phyloP scores from a whole-genome alignment of 2,329 filamentous ascomycete genomes.

The Cladosporium velox region DNA sequence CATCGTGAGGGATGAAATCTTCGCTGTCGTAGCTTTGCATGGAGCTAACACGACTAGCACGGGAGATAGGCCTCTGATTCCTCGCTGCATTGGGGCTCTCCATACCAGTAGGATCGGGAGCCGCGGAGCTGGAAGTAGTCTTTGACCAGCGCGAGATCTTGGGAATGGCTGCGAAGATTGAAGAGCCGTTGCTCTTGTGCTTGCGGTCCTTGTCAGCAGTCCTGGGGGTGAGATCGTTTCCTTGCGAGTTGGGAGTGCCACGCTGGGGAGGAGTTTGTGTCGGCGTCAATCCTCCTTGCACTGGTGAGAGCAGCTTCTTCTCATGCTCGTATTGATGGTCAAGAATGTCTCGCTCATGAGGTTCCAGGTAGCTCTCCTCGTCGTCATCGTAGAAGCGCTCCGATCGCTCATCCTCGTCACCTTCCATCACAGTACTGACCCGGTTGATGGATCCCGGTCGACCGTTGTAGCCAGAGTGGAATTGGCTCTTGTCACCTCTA shows the following conservation, averaged over 20 bases:
- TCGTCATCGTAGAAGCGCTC: slow-evolving; percentile 38
- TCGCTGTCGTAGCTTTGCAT: slow-evolving; percentile 57
- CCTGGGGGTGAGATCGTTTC: slow-evolving; percentile 76
- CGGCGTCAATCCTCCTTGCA: slow-evolving; percentile 40
- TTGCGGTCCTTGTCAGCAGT: slow-evolving; percentile 74
- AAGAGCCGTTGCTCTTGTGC: slow-evolving; percentile 82
- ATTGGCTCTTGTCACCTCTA: slow-evolving; percentile 37
- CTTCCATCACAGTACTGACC: slow-evolving; percentile 86
- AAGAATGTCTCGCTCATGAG: slow-evolving; percentile 47
- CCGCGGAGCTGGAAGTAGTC: slow-evolving; percentile 86
- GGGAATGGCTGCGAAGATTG: slow-evolving; percentile 64
- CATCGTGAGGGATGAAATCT: slow-evolving; percentile 58
- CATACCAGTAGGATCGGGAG: slow-evolving; percentile 42
- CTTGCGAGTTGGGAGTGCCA: slow-evolving; percentile 50
- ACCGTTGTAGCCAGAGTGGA: slow-evolving; percentile 54
- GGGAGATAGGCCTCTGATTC: slow-evolving; percentile 55
- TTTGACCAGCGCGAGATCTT: slow-evolving; percentile 98
- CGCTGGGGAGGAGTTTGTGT: slow-evolving; percentile 58
- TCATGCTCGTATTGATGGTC: slow-evolving; percentile 61
- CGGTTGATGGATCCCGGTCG: slow-evolving; percentile 69
- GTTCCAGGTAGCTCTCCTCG: slow-evolving; percentile 47
- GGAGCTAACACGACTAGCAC: slow-evolving; percentile 64
- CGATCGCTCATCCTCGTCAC: slow-evolving; percentile 70
- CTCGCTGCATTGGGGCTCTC: slow-evolving; percentile 33
- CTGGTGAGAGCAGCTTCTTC: slow-evolving; percentile 62